Evolutionary conservation across 1,284 basidiomycete genomes (phyloP).

Genomic region (Ceratobasidium papillatum): DNA sequence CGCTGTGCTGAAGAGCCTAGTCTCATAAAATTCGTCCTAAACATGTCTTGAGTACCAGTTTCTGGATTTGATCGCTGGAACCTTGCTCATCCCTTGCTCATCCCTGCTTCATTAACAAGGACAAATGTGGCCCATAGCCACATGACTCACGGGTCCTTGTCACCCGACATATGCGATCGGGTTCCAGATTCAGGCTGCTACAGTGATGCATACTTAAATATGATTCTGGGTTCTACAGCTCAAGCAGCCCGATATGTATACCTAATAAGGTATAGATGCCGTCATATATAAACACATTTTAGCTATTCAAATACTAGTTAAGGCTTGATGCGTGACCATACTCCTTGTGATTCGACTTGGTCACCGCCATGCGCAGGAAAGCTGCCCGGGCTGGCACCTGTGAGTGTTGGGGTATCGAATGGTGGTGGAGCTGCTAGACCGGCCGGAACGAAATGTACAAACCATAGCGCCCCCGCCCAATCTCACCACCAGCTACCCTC

Average conservation of each 20-base stretch:
- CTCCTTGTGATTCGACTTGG: background rate
- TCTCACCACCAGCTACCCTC: background rate
- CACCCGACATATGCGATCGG: background rate
- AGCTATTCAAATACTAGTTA: background rate
- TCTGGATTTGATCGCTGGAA: background rate
- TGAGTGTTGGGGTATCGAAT: background rate
- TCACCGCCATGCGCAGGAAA: background rate
- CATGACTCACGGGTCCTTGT: background rate
- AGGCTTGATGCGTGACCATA: background rate
- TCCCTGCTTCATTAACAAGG: constrained; percentile 1
- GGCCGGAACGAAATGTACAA: background rate
- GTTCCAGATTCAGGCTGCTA: constrained; percentile 12
- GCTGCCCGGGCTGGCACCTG: background rate
- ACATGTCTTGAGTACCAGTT: too few species aligned
- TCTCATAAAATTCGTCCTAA: too few species aligned
- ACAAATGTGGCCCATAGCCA: constrained; percentile 16
- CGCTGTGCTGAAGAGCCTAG: too few species aligned
- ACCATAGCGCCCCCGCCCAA: background rate
- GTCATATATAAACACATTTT: background rate
- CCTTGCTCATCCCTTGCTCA: background rate
- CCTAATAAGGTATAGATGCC: background rate
- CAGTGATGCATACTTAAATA: background rate
- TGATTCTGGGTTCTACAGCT: background rate
- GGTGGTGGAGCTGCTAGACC: background rate
- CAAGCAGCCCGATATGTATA: background rate